Percentiles rank a stretch among this genome's conserved stretches.
These are phyloP conservation scores for Penicillium sp. DNA, from an alignment of 2,329 filamentous ascomycete species.

Conservation along the genomic window DNA sequence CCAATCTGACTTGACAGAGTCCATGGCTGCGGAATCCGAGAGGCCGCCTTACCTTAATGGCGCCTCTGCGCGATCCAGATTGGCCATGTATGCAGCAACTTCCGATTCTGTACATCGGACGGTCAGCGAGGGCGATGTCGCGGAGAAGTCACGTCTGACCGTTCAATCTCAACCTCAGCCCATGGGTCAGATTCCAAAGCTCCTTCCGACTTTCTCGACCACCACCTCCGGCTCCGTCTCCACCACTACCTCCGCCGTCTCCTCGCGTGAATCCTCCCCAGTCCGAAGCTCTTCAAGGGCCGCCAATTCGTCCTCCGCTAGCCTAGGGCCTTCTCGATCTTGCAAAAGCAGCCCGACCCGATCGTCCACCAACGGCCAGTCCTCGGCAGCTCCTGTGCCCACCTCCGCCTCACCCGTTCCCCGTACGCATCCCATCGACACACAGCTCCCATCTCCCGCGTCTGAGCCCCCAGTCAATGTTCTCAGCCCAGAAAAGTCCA, in stretches of 20 bases:
- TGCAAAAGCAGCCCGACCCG: slow-evolving; percentile 67
- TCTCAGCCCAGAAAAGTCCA: slow-evolving; percentile 63
- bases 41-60: slow-evolving; percentile 36
- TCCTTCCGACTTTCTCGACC: slow-evolving; percentile 26
- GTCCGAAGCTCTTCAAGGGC: slow-evolving; percentile 32
- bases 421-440: slow-evolving; percentile 64
- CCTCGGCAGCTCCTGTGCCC: slow-evolving; percentile 36
- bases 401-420: slow-evolving; percentile 60
- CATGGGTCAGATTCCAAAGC: slow-evolving; percentile 35
- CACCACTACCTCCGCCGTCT: slow-evolving; percentile 41
- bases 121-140: slow-evolving; percentile 30
- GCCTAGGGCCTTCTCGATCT: slow-evolving; percentile 50
- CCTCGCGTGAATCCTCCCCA: slow-evolving; percentile 52
- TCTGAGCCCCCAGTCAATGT: slow-evolving; percentile 63
- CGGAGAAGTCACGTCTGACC: slow-evolving; percentile 28
- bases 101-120: slow-evolving; percentile 27
- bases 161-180: slow-evolving; percentile 27
- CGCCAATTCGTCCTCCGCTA: slow-evolving; percentile 31
- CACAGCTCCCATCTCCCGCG: slow-evolving; percentile 57
- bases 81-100: slow-evolving; percentile 25
- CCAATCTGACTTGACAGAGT: slow-evolving; percentile 26
- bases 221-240: slow-evolving; percentile 38
- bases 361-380: slow-evolving; percentile 40
- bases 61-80: slow-evolving; percentile 30
- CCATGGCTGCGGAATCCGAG: slow-evolving; percentile 38